Evolutionary conservation across 768 basidiomycete genomes (phyloP).

Genomic region (Strobilomyces confusus): DNA sequence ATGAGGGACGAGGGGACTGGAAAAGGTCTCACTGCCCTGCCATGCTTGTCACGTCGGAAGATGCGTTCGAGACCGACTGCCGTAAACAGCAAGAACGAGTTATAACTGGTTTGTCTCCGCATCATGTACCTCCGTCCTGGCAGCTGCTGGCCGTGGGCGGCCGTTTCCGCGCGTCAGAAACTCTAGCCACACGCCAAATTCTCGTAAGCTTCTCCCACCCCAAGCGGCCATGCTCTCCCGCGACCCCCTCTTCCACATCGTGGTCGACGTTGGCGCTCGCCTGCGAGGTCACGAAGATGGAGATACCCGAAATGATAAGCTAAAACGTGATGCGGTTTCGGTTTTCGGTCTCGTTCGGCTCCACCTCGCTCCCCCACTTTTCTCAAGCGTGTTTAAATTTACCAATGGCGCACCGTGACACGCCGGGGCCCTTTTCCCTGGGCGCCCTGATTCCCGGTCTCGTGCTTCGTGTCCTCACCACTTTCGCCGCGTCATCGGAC

Average conservation of each 20-base stretch:
- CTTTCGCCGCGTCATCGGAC: not conserved
- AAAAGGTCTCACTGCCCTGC: conserved; percentile 2
- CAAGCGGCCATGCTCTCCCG: conserved; percentile 4
- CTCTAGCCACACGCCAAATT: conserved; percentile 1
- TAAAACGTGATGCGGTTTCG: conserved; percentile 14
- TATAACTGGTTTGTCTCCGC: conserved; percentile 1
- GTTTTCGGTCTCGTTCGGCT: not conserved
- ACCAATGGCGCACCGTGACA: not conserved
- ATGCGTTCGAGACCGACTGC: conserved; percentile 3
- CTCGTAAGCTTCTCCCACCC: conserved; percentile 1
- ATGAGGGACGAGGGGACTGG: not conserved
- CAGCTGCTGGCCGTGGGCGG: conserved; percentile 3
- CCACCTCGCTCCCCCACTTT: not conserved
- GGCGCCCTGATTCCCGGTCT: not conserved
- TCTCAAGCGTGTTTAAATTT: not conserved
- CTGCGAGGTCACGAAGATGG: conserved; percentile 12
- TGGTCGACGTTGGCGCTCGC: conserved; percentile 3
- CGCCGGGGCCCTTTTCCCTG: not conserved
- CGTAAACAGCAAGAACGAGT: not conserved
- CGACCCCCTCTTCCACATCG: conserved; percentile 12
- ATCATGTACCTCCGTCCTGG: conserved; percentile 12
- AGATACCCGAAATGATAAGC: conserved; percentile 23
- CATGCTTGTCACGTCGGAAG: conserved; percentile 4
- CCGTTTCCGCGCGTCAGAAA: conserved; percentile 16
- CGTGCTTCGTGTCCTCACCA: not conserved